phyloP scores from a whole-genome alignment of 805 yeast species.

The Candida berthetii region DNA sequence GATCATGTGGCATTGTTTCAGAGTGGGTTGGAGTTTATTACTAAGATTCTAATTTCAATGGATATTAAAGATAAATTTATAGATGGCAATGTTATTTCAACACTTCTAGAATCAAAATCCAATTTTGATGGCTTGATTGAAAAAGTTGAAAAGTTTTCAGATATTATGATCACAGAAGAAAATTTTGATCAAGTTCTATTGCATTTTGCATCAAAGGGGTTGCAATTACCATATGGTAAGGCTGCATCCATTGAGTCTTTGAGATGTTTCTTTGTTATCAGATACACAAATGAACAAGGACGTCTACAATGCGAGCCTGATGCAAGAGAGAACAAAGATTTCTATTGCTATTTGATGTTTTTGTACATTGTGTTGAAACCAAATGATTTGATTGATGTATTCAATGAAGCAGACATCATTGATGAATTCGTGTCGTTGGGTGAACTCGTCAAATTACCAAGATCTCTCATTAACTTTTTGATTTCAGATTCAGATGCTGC shows the following conservation, averaged over 20 bases:
- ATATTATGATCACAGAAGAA: slow-evolving; percentile 29
- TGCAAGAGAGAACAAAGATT: slow-evolving; percentile 3
- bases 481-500: slow-evolving; percentile 22
- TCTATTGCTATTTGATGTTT: slow-evolving; percentile 24
- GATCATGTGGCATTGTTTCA: slow-evolving; percentile 29
- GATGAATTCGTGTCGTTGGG: slow-evolving; percentile 25
- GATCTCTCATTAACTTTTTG: slow-evolving; percentile 24
- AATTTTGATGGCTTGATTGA: slow-evolving; percentile 34
- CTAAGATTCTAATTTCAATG: slow-evolving; percentile 27
- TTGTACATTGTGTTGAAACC: slow-evolving; percentile 29
- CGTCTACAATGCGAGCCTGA: slow-evolving; percentile 10
- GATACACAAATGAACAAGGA: slow-evolving; percentile 29
- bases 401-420: slow-evolving; percentile 29
- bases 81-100: slow-evolving; percentile 18
- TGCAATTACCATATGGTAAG: slow-evolving; percentile 50
- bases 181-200: slow-evolving; percentile 49
- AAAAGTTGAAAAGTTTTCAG: slow-evolving; percentile 35
- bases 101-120: slow-evolving; percentile 20
- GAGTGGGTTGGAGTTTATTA: slow-evolving; percentile 31
- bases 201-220: slow-evolving; percentile 46
- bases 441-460: slow-evolving; percentile 32
- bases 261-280: slow-evolving; percentile 33
- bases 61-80: slow-evolving; percentile 22
- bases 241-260: slow-evolving; percentile 41
- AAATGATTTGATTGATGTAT: slow-evolving; percentile 26